Evolutionary conservation across 805 yeast genomes (phyloP).

Genomic region (Zygoascus tannicola): DNA sequence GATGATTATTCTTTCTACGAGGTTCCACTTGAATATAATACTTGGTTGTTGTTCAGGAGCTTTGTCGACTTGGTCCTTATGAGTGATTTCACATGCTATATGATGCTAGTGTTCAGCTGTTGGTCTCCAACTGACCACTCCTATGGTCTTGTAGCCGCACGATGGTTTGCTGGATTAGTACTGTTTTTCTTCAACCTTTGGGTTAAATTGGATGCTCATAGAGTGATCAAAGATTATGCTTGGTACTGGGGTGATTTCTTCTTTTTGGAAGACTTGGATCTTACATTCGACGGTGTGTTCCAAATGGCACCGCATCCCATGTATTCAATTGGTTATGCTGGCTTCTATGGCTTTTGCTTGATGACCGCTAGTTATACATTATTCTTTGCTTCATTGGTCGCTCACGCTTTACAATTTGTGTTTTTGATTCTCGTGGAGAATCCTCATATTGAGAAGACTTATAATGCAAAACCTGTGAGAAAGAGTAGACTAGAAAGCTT

Average conservation of each 20-base stretch:
- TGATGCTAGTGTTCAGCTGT: conserved; percentile 46
- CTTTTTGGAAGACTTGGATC: conserved; percentile 59
- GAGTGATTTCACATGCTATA: conserved; percentile 74
- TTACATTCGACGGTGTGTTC: conserved; percentile 81
- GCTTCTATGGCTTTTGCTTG: conserved; percentile 76
- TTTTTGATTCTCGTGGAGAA: conserved; percentile 69
- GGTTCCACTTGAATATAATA: conserved; percentile 64
- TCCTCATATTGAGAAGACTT: conserved; percentile 79
- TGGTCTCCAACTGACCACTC: conserved; percentile 36
- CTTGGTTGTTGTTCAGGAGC: conserved; percentile 74
- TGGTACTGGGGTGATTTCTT: conserved; percentile 96
- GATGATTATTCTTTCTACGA: conserved; percentile 29
- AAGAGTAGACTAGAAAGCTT: conserved; percentile 13
- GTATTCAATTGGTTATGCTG: conserved; percentile 84
- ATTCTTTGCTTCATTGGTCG: conserved; percentile 57
- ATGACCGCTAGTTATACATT: conserved; percentile 67
- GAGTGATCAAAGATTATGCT: conserved; percentile 81
- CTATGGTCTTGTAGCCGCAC: conserved; percentile 36
- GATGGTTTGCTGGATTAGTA: conserved; percentile 49
- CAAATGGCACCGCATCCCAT: conserved; percentile 88
- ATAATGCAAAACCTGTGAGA: conserved; percentile 22
- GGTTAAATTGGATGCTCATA: conserved; percentile 82
- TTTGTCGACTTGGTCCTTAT: conserved; percentile 72
- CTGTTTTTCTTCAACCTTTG: conserved; percentile 67
- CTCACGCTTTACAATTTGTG: conserved; percentile 68